Evolutionary conservation across 2,329 filamentous ascomycete genomes (phyloP).

Genomic region (Curvularia verruculosa): DNA sequence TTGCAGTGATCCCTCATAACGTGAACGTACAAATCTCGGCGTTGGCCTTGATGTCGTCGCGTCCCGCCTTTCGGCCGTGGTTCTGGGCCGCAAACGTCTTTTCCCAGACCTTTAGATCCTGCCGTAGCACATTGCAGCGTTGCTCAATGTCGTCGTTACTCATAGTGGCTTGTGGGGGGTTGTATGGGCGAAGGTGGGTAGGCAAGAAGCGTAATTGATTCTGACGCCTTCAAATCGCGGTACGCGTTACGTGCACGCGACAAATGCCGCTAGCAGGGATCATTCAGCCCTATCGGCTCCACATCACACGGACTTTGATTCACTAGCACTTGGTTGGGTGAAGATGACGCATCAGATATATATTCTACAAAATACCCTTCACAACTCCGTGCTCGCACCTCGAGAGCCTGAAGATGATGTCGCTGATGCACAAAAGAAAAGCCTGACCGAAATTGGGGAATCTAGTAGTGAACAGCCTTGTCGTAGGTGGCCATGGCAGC

Average conservation of each 20-base stretch:
- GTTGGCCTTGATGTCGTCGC: conserved; percentile 78
- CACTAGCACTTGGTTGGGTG: conserved; percentile 28
- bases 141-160: conserved; percentile 37
- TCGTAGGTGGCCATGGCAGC: conserved; percentile 96
- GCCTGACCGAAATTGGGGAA: conserved; percentile 34
- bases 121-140: conserved; percentile 90
- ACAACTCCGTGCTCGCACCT: conserved; percentile 44
- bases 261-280: conserved; percentile 25
- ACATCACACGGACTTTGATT: conserved; percentile 13
- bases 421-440: conserved; percentile 44
- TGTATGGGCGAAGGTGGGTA: conserved; percentile 13
- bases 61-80: conserved; percentile 70
- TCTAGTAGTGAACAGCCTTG: conserved; percentile 91
- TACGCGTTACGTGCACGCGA: conserved; percentile 40
- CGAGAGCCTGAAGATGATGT: conserved; percentile 42
- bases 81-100: conserved; percentile 67
- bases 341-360: conserved; percentile 43
- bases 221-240: conserved; percentile 34
- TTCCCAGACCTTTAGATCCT: conserved; percentile 77
- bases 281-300: conserved; percentile 29
- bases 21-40: conserved; percentile 67
- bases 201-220: conserved; percentile 23
- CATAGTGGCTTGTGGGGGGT: conserved; percentile 31
- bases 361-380: conserved; percentile 51
- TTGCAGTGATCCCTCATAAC: neutral